phyloP scores from a whole-genome alignment of 176 grass and related monocot genomes.

The Bromus sterilis region DNA sequence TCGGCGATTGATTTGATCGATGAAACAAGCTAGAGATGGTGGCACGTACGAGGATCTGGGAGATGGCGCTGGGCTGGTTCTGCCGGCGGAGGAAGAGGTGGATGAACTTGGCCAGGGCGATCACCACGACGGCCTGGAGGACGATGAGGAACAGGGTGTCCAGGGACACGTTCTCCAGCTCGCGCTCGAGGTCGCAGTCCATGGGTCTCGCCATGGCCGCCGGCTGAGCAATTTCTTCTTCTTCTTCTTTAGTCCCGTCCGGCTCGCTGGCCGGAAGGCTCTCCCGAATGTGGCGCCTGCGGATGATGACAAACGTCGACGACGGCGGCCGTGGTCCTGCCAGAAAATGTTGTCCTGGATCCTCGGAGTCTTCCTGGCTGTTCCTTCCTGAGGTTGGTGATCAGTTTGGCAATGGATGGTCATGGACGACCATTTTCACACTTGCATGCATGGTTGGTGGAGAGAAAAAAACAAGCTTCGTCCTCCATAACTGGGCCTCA shows the following conservation, averaged over 20 bases:
- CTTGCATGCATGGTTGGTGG: not conserved
- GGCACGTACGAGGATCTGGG: conserved; percentile 40
- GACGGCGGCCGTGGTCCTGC: not conserved
- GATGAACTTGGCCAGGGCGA: conserved; percentile 45
- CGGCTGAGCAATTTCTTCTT: not conserved
- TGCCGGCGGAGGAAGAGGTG: conserved; percentile 35
- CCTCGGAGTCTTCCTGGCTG: not conserved
- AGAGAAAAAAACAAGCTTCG: not conserved
- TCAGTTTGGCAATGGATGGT: conserved; percentile 1
- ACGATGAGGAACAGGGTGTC: conserved; percentile 47
- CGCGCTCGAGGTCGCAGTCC: not conserved
- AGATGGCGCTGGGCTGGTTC: conserved; percentile 43
- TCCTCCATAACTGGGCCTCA: not conserved
- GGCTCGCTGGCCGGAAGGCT: not conserved
- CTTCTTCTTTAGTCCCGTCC: not conserved
- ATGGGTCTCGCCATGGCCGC: not conserved
- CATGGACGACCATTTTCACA: not conserved
- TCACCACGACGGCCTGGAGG: conserved; percentile 27
- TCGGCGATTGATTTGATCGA: no score
- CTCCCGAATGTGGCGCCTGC: not conserved
- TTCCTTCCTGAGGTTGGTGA: not conserved
- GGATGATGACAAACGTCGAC: not conserved
- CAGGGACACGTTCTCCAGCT: conserved; percentile 26
- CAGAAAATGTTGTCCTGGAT: not conserved
- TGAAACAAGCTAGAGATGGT: no score